phyloP scores from a whole-genome alignment of 768 basidiomycete species.

The Sporobolomyces roseus region DNA sequence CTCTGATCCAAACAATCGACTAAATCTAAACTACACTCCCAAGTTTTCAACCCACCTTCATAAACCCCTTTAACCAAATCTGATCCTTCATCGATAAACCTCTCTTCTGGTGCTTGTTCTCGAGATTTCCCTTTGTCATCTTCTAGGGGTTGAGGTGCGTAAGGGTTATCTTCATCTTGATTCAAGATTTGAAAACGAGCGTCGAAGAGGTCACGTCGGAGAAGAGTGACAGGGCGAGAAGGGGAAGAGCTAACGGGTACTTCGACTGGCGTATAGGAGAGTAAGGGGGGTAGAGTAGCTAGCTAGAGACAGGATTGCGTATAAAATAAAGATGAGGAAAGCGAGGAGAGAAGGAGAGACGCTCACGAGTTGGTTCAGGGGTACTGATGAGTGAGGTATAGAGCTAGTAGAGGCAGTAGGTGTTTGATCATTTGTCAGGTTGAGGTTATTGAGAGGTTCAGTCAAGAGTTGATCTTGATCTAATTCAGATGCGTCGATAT shows the following conservation, averaged over 20 bases:
- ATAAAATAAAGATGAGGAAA: neutral
- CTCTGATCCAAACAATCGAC: constrained; percentile 57
- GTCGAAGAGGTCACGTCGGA: constrained; percentile 86
- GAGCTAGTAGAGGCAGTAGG: constrained; percentile 2
- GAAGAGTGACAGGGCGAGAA: constrained; percentile 51
- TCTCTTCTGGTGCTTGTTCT: constrained; percentile 43
- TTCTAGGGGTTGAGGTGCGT: constrained; percentile 40
- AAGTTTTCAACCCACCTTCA: constrained; percentile 94
- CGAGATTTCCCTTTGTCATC: constrained; percentile 7
- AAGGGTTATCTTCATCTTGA: constrained; percentile 54
- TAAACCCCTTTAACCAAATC: constrained; percentile 89
- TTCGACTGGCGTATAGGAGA: constrained; percentile 73
- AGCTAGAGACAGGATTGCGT: constrained; percentile 54
- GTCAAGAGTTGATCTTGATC: constrained; percentile 19
- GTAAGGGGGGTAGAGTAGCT: constrained; percentile 61
- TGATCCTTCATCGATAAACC: constrained; percentile 73
- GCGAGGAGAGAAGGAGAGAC: neutral
- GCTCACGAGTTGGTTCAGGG: constrained; percentile 47
- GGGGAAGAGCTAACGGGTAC: constrained; percentile 53
- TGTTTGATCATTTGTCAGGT: neutral
- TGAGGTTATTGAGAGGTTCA: neutral
- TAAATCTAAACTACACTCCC: constrained; percentile 91
- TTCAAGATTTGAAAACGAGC: constrained; percentile 89
- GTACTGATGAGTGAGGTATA: constrained; percentile 17
- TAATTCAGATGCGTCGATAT: constrained; percentile 16